Percentiles rank a stretch among this genome's conserved stretches.
Evolutionary conservation across 805 yeast species (phyloP).

Genomic region (Nakazawaea wyomingensis): DNA sequence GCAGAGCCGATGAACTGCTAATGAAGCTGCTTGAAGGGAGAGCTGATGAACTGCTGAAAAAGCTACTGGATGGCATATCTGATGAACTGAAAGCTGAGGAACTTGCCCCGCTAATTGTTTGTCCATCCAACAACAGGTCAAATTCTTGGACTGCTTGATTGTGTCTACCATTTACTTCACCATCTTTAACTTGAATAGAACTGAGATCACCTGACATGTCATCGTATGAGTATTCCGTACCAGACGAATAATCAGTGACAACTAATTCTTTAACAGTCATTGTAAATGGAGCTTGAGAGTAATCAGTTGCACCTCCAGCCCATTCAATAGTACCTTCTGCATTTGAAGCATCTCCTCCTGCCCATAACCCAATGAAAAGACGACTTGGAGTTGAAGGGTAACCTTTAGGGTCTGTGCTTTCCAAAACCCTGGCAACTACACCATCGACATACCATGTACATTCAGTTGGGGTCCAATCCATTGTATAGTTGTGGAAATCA

Average conservation of each 20-base stretch:
- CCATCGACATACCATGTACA: slow-evolving; percentile 65
- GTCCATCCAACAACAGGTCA: slow-evolving; percentile 28
- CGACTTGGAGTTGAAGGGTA: slow-evolving; percentile 89
- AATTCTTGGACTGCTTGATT: slow-evolving; percentile 39
- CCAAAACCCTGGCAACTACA: slow-evolving; percentile 50
- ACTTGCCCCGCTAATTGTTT: slow-evolving; percentile 40
- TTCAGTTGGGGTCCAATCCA: slow-evolving; percentile 66
- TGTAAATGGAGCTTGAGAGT: slow-evolving; percentile 58
- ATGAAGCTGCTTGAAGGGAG: neutral
- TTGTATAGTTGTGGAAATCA: slow-evolving; percentile 58
- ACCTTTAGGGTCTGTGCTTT: slow-evolving; percentile 51
- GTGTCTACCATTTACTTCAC: slow-evolving; percentile 57
- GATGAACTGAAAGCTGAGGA: too few relatives aligned
- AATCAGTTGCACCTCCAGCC: slow-evolving; percentile 80
- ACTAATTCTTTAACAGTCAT: slow-evolving; percentile 57
- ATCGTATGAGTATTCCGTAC: slow-evolving; percentile 49
- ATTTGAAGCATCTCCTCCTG: slow-evolving; percentile 71
- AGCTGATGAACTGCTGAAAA: neutral
- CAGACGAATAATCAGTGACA: slow-evolving; percentile 66
- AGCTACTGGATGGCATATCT: neutral
- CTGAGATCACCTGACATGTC: slow-evolving; percentile 54
- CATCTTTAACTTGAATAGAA: slow-evolving; percentile 52
- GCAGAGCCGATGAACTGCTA: neutral
- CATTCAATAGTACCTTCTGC: slow-evolving; percentile 68
- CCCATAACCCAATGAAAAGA: slow-evolving; percentile 68